Percentiles rank a stretch among this genome's conserved stretches.
Conservation (phyloP, 2,329 filamentous ascomycete species). For the Fusarium sublunatum region DNA sequence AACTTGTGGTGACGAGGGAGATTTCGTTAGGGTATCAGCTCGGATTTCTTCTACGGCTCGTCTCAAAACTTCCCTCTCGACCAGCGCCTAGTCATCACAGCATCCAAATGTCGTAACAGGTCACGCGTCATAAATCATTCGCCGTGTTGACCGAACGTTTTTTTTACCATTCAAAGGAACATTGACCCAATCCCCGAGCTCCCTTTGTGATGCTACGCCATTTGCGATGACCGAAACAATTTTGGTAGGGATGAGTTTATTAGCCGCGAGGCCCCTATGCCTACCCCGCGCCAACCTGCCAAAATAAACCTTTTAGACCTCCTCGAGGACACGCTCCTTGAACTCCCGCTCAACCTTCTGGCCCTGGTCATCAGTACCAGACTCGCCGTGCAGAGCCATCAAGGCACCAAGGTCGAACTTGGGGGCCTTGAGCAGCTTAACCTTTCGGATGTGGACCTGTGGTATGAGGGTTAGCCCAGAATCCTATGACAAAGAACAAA, state of each 20-base stretch:
- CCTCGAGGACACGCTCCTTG: slow-evolving; percentile 96
- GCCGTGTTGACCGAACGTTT: slow-evolving; percentile 46
- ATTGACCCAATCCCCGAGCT: slow-evolving; percentile 56
- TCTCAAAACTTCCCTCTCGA: slow-evolving; percentile 23
- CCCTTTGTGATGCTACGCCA: slow-evolving; percentile 58
- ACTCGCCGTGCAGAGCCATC: slow-evolving; percentile 97
- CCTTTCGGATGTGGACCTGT: slow-evolving; percentile 99
- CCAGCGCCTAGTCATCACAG: slow-evolving; percentile 31
- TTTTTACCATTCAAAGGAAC: slow-evolving; percentile 54
- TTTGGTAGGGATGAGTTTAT: slow-evolving; percentile 51
- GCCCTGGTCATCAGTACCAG: slow-evolving; percentile 92
- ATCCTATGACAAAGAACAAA: neutral
- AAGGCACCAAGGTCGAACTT: slow-evolving; percentile 99
- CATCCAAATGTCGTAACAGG: slow-evolving; percentile 18
- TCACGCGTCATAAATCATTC: slow-evolving; percentile 39
- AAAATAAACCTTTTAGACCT: slow-evolving; percentile 75
- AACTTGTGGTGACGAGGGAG: neutral
- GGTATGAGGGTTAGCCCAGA: slow-evolving; percentile 18
- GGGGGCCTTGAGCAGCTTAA: slow-evolving; percentile 98
- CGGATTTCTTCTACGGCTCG: slow-evolving; percentile 29
- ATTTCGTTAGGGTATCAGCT: slow-evolving; percentile 21
- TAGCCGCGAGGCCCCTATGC: slow-evolving; percentile 49
- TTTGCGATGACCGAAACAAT: slow-evolving; percentile 58
- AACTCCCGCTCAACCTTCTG: slow-evolving; percentile 99
- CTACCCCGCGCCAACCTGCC: slow-evolving; percentile 48